Evolutionary conservation across 352 stramenopile genomes (phyloP).

Genomic region (Lagenidium sp.): DNA sequence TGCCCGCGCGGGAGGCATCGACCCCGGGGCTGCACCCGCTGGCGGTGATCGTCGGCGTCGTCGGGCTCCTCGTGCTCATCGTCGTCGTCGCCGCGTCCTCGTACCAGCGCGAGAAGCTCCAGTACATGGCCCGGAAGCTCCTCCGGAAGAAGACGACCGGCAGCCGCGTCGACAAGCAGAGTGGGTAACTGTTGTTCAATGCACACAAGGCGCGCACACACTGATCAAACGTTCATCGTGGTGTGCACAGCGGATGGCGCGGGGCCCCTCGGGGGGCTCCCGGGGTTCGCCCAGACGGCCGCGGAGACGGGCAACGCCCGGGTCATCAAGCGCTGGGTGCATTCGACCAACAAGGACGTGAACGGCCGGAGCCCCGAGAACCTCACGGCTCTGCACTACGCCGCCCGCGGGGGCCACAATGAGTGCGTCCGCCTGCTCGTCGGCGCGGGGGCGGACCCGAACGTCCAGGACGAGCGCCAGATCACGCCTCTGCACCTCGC

Average conservation of each 20-base stretch:
- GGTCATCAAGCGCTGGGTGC: conserved; percentile 76
- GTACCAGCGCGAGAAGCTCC: conserved; percentile 71
- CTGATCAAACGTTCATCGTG: too few relatives aligned
- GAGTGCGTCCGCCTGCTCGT: conserved; percentile 67
- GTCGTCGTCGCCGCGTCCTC: conserved; percentile 61
- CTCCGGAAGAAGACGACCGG: conserved; percentile 56
- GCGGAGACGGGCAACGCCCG: conserved; percentile 66
- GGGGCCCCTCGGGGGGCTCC: conserved; percentile 27
- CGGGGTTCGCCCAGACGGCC: conserved; percentile 51
- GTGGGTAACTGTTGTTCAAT: too few relatives aligned
- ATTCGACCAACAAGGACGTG: conserved; percentile 54
- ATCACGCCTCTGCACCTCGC: conserved; percentile 73
- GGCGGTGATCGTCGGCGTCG: conserved; percentile 46
- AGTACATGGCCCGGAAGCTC: conserved; percentile 73
- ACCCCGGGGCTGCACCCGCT: conserved; percentile 46
- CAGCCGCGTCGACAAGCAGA: conserved; percentile 29
- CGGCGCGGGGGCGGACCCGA: conserved; percentile 46
- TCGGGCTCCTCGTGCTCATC: conserved; percentile 49
- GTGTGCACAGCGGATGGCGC: conserved; percentile 17
- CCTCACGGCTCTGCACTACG: conserved; percentile 73
- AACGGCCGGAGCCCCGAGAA: conserved; percentile 67
- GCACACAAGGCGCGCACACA: too few relatives aligned
- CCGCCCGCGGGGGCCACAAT: conserved; percentile 62
- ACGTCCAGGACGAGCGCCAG: conserved; percentile 60
- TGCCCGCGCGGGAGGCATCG: conserved; percentile 1